Evolutionary conservation across 164 flowering plant species (phyloP), one percentile per base, ranked within the genome.

Genomic region (Akebia trifoliata): DNA sequence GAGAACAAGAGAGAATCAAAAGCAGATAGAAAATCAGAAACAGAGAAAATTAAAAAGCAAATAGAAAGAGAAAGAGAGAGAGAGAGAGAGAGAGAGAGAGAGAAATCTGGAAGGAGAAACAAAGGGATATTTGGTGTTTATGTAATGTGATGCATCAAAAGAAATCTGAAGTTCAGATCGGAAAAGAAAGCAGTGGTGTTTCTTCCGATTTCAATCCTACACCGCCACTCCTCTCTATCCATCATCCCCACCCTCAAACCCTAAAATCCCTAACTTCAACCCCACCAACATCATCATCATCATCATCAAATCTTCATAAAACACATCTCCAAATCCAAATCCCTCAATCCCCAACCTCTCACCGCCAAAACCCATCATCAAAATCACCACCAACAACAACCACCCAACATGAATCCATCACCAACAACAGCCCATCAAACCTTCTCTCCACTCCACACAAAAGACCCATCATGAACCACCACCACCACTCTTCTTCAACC

Each of bases 141-240:
- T 53, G 24, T 18, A 14, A n/a, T 37, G 51, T 64, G 72, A 80
- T 83, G 85, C 84, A 74, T 81, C 80, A 64, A 60, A 73, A 78
- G 75, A 75, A 78, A 66, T 69, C 72, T 5, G 72, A 67, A 43
- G 22, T 50, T 42, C 74, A 59, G 72, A 79, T 76, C 76, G 76
- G 74, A 31, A 43, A 66, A 69, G 75, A 66, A 68, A 59, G 63
- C 66, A 59, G 61, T 54, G 64, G 74, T 61, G 29, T 74, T 64
- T 75, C 78, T 71, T 74, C 81, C 73, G 79, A 71, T 74, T 82
- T 60, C 59, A 64, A 62, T 21, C 66, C 75, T 9, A 32, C 50
- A 50, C 63, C 72, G 40, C 73, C 75, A n/a, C 52, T 32, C 48
- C 21, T 57, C n/a, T n/a, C 58, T 36, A 12, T 32, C 26, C 28